Evolutionary conservation across 148 eudicot genomes (phyloP).

Genomic region (Beta vulgaris): DNA sequence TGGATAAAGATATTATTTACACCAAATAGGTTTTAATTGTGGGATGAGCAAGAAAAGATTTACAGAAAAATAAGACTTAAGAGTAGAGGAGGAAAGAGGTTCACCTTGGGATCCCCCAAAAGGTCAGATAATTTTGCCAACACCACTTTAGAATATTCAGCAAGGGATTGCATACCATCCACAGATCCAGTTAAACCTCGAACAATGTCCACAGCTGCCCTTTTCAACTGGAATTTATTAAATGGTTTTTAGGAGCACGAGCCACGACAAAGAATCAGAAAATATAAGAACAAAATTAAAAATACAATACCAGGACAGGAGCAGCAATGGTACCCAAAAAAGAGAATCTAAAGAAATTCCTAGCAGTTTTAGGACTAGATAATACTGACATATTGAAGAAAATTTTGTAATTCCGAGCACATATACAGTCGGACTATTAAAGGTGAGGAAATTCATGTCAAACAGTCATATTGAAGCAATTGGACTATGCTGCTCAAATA

Average conservation of each 20-base stretch:
- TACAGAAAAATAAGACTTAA: neutral
- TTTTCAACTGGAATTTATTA: conserved; percentile 52
- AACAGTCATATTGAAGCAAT: too few species aligned
- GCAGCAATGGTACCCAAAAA: neutral
- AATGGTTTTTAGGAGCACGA: neutral
- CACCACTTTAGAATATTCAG: conserved; percentile 45
- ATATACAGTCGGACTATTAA: too few species aligned
- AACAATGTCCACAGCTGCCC: conserved; percentile 85
- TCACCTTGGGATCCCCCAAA: conserved; percentile 76
- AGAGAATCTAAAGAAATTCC: neutral
- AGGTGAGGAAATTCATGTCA: too few species aligned
- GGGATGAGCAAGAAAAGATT: neutral
- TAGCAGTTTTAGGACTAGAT: neutral
- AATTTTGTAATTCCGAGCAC: too few species aligned
- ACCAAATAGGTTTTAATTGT: neutral
- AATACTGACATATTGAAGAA: too few species aligned
- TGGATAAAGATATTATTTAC: neutral
- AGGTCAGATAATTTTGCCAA: conserved; percentile 55
- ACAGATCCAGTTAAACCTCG: conserved; percentile 90
- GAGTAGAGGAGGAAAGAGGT: neutral
- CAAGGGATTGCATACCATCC: conserved; percentile 71
- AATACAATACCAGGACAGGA: neutral
- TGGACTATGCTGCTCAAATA: neutral
- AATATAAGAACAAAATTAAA: neutral
- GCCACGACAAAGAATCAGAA: neutral